Evolutionary conservation across 2,329 filamentous ascomycete genomes (phyloP).

Genomic region (Colletotrichum euphorbiae): DNA sequence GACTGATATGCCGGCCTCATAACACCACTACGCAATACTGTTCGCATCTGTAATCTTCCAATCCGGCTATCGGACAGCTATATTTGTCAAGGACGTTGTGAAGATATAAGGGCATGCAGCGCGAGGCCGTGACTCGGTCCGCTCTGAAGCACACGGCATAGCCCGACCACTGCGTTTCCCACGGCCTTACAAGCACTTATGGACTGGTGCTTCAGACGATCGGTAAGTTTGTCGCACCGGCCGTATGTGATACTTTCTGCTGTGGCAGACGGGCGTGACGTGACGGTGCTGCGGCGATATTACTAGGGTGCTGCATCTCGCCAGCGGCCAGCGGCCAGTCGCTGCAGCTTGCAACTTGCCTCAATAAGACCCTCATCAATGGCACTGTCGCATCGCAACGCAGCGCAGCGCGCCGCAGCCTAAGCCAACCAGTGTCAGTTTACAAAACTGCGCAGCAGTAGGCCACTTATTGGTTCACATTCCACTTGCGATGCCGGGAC

Average conservation of each 20-base stretch:
- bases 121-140: constrained; percentile 31
- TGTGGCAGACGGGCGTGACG: constrained; percentile 7
- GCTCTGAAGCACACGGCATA: constrained; percentile 7
- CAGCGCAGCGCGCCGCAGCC: constrained; percentile 6
- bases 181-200: constrained; percentile 7
- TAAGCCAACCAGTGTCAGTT: constrained; percentile 9
- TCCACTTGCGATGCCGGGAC: constrained; percentile 14
- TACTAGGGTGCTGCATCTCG: constrained; percentile 26
- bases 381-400: constrained; percentile 6
- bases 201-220: constrained; percentile 13
- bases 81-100: background rate
- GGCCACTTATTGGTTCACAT: background rate
- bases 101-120: constrained; percentile 12
- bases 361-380: background rate
- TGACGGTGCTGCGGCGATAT: constrained; percentile 20
- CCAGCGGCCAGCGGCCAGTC: too few species aligned
- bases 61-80: too few species aligned
- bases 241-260: background rate
- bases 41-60: too few species aligned
- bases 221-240: constrained; percentile 6
- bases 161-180: constrained; percentile 17
- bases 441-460: background rate
- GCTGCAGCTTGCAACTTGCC: constrained; percentile 27
- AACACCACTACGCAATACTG: background rate
- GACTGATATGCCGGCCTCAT: background rate